Evolutionary conservation across 768 basidiomycete species (phyloP), one percentile per base, ranked within the genome.

Genomic region (Hortiboletus flavorubellus): DNA sequence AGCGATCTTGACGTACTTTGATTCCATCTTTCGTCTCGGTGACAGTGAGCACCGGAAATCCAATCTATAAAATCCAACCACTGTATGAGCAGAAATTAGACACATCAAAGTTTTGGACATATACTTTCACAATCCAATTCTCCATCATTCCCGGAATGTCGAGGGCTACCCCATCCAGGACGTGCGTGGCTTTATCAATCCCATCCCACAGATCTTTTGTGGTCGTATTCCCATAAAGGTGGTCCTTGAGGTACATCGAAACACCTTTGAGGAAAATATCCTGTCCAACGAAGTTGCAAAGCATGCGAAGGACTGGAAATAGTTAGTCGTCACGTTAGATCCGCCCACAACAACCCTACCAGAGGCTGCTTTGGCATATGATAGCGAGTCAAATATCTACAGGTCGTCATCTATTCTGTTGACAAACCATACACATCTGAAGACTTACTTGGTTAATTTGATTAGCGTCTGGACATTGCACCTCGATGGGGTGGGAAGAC

Each of bases 401-500:
- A 35, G 8, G 31, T 8, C 21, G 18, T 40, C 43, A 43, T 50
- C 23, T 43, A 38, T 33, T 31, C 30, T 15, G 45, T 34, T n/a
- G 12, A 41, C 29, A 14, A 31, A 14, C 7, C 21, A 38, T 35
- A 9, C 18, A 48, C 23, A 0, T 26, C 11, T 11, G 15, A 26
- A 15, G 14, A 54, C 61, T 45, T 44, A 85, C 85, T 76, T 88
- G 87, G 63, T 87, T 88, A 65, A 93, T 91, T 61, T 87, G 80
- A 64, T 89, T 87, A 8, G 91, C 88, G 67, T 95, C 91, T 0
- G 87, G 89, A 66, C 89, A 92, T 14, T 88, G 86, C 29, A 96
- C 91, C 69, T 98, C 92, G 62, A 98, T 89, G 1, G 96, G 90
- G 69, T 98, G 95, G 11, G 91, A 93, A 21, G 91, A 92, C 9